phyloP scores from a whole-genome alignment of 2,329 filamentous ascomycete genomes.

The Apiospora malaysiana region DNA sequence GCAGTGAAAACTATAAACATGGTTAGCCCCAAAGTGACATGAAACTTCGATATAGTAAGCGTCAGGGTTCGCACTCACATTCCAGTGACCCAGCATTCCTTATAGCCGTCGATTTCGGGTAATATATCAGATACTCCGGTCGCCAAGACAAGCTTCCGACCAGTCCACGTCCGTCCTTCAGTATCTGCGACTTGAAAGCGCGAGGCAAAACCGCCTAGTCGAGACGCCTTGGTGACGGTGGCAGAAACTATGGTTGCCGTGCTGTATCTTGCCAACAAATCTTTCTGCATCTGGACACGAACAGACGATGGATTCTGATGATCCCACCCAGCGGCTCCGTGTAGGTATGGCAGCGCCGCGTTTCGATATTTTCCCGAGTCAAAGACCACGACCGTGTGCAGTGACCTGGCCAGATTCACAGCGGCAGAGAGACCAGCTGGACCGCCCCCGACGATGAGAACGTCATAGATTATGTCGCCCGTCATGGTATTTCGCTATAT shows the following conservation, averaged over 20 bases:
- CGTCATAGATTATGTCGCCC: conserved; percentile 10
- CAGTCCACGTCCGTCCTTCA: conserved; percentile 49
- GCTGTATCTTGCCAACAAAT: neutral
- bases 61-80: conserved; percentile 46
- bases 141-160: conserved; percentile 61
- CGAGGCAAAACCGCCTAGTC: neutral
- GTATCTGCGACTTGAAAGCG: conserved; percentile 45
- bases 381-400: conserved; percentile 16
- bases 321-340: conserved; percentile 11
- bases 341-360: neutral
- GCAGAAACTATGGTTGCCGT: neutral
- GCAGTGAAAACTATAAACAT: conserved; percentile 56
- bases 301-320: neutral
- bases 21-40: no score
- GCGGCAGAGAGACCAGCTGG: conserved; percentile 18
- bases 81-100: conserved; percentile 58
- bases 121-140: conserved; percentile 58
- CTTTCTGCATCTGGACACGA: neutral
- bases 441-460: conserved; percentile 19
- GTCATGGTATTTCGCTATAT: no score
- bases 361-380: conserved; percentile 18
- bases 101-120: conserved; percentile 58
- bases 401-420: neutral
- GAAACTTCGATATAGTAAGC: no score
- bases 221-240: neutral